Evolutionary conservation across 2,329 filamentous ascomycete species (phyloP).

Genomic region (Thelonectria rubi): DNA sequence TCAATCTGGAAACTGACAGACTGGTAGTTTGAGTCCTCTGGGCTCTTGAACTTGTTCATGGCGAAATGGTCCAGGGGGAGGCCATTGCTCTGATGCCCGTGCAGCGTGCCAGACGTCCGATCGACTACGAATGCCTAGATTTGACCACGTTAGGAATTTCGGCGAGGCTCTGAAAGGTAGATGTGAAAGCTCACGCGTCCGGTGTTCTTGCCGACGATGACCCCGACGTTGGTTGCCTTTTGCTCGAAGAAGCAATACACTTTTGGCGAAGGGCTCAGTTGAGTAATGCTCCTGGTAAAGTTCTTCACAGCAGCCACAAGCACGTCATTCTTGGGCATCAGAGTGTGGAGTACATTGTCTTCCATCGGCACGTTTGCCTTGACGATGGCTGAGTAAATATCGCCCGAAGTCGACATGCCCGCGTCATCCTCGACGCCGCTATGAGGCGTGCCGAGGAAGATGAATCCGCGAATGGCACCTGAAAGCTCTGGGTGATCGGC

Average conservation of each 20-base stretch:
- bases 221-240: conserved; percentile 6
- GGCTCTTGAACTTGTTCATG: conserved; percentile 23
- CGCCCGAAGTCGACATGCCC: conserved; percentile 1
- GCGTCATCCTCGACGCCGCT: neutral
- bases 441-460: conserved; percentile 26
- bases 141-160: neutral
- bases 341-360: conserved; percentile 7
- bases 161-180: rapidly evolving
- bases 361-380: conserved; percentile 4
- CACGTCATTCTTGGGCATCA: conserved; percentile 16
- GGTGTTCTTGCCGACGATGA: neutral
- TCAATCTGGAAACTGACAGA: neutral
- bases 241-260: conserved; percentile 23
- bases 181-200: neutral
- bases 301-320: conserved; percentile 7
- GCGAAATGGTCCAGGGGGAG: conserved; percentile 20
- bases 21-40: conserved; percentile 5
- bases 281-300: conserved; percentile 5
- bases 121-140: conserved; percentile 17
- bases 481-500: conserved; percentile 4
- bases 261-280: neutral
- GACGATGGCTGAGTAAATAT: conserved; percentile 12
- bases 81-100: conserved; percentile 6
- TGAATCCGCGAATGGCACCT: conserved; percentile 12
- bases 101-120: conserved; percentile 4